Percentiles rank a stretch among this genome's conserved stretches.
Evolutionary conservation across 2,329 filamentous ascomycete genomes (phyloP).

Genomic region (Lasiodiplodia theobromae): DNA sequence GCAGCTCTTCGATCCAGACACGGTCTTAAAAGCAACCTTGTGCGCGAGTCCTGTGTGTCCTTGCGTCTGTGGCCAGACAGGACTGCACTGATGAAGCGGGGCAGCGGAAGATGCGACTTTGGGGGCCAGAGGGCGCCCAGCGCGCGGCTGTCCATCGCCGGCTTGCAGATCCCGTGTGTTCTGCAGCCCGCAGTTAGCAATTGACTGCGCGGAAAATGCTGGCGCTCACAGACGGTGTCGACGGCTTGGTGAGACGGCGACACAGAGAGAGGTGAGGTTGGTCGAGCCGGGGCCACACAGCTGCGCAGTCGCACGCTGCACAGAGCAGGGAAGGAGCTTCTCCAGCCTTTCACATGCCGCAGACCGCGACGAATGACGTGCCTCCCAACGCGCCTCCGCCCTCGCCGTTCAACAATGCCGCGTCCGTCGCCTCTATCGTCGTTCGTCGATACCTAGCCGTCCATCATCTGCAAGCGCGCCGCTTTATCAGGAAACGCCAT

Average conservation of each 20-base stretch:
- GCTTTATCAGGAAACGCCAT: constrained; percentile 17
- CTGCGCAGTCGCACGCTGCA: no score
- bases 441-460: background rate
- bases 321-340: background rate
- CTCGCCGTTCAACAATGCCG: constrained; percentile 13
- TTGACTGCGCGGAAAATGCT: no score
- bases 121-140: constrained; percentile 1
- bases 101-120: background rate
- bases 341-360: constrained; percentile 11
- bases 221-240: background rate
- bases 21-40: background rate
- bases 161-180: background rate
- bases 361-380: constrained; percentile 11
- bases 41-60: constrained; percentile 1
- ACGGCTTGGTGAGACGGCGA: background rate
- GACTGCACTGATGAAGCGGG: background rate
- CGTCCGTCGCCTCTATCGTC: constrained; percentile 5
- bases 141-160: background rate
- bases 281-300: background rate
- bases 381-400: constrained; percentile 19
- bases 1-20: constrained; percentile 5
- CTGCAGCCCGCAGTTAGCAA: background rate
- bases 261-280: background rate
- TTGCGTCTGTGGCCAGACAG: constrained; percentile 1
- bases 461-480: constrained; percentile 4